phyloP scores from a whole-genome alignment of 257 asterid species.

The Striga asiatica region DNA sequence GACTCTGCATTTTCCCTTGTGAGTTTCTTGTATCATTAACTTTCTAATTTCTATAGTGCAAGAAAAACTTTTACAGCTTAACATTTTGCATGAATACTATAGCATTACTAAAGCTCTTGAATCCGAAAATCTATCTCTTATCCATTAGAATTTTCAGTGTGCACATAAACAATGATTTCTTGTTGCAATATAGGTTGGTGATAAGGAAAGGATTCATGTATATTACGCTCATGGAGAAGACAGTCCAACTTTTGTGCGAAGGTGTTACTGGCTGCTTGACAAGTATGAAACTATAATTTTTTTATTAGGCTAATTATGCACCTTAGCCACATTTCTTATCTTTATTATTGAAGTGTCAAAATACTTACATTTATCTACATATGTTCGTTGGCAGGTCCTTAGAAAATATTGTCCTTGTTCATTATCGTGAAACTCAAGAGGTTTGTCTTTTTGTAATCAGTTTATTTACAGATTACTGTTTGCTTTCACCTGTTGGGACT shows the following conservation, averaged over 20 bases:
- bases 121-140: not conserved
- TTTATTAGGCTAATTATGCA: not conserved
- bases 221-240: constrained; percentile 79
- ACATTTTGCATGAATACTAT: not conserved
- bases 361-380: constrained; percentile 7
- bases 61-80: not conserved
- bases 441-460: constrained; percentile 27
- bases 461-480: constrained; percentile 4
- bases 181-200: constrained; percentile 38
- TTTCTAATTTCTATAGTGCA: not conserved
- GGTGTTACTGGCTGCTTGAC: constrained; percentile 82
- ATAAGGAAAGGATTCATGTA: constrained; percentile 70
- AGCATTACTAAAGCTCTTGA: not conserved
- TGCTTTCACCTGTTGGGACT: not conserved
- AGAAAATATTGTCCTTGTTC: constrained; percentile 73
- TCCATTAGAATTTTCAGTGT: not conserved
- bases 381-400: constrained; percentile 36
- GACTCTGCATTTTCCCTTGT: not conserved
- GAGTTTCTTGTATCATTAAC: not conserved
- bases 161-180: not conserved
- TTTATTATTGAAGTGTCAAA: not conserved
- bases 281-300: constrained; percentile 33
- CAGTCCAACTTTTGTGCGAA: constrained; percentile 58
- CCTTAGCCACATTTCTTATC: not conserved
- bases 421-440: constrained; percentile 76